These are phyloP conservation scores for Aspergillus funiculosus DNA, from an alignment of 495 filamentous ascomycete species.

Conservation along the genomic window DNA sequence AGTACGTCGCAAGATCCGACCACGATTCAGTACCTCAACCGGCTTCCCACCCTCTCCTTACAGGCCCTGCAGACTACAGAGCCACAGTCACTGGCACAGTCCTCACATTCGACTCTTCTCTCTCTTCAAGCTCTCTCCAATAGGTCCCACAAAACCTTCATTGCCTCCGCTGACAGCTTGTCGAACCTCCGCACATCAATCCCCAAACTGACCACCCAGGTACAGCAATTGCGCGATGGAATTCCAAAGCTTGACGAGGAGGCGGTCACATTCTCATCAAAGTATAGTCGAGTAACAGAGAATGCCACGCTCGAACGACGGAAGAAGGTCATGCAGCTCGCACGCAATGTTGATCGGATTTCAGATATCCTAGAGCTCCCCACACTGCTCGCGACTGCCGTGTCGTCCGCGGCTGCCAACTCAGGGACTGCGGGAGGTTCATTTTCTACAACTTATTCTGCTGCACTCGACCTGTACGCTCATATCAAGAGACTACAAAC, in stretches of 20 bases:
- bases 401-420: conserved; percentile 53
- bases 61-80: conserved; percentile 67
- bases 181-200: conserved; percentile 61
- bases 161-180: conserved; percentile 72
- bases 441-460: conserved; percentile 73
- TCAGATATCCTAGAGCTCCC: conserved; percentile 91
- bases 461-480: conserved; percentile 85
- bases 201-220: conserved; percentile 59
- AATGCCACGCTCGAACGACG: conserved; percentile 71
- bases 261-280: conserved; percentile 72
- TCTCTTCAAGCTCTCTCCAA: conserved; percentile 86
- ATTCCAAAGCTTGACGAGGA: conserved; percentile 77
- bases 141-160: conserved; percentile 83
- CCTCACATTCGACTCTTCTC: conserved; percentile 73
- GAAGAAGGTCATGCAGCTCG: conserved; percentile 77
- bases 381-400: conserved; percentile 70
- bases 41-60: conserved; percentile 73
- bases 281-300: conserved; percentile 68
- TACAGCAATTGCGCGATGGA: conserved; percentile 57
- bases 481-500: conserved; percentile 84
- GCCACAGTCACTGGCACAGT: conserved; percentile 70
- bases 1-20: conserved; percentile 37
- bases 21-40: conserved; percentile 65
- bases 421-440: conserved; percentile 40
- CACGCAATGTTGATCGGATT: conserved; percentile 80